Conservation (phyloP, 2,329 filamentous ascomycete genomes). For the Stachybotrys echinatus region DNA sequence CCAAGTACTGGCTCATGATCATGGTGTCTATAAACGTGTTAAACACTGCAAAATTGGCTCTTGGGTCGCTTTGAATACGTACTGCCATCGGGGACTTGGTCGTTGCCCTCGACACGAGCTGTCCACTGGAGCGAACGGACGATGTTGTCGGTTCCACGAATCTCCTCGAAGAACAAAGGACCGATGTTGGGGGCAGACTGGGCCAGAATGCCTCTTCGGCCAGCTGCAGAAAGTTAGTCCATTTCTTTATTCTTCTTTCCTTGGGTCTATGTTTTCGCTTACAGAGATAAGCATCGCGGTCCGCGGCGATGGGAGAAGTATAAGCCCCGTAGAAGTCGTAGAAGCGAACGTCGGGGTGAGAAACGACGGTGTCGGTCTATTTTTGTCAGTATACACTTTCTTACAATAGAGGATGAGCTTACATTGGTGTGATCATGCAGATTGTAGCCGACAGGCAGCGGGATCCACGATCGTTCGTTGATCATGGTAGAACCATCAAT, state of each 20-base stretch:
- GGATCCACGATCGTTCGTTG: slow-evolving; percentile 45
- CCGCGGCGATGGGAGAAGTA: slow-evolving; percentile 36
- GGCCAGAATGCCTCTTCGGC: slow-evolving; percentile 54
- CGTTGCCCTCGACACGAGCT: slow-evolving; percentile 55
- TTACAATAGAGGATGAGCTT: slow-evolving; percentile 5
- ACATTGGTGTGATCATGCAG: slow-evolving; percentile 51
- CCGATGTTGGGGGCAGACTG: slow-evolving; percentile 63
- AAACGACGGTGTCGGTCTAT: slow-evolving; percentile 40
- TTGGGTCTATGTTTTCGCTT: too few relatives aligned
- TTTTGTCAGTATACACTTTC: slow-evolving; percentile 10
- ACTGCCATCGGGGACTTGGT: slow-evolving; percentile 22
- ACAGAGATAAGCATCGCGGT: slow-evolving; percentile 39
- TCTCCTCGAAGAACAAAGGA: slow-evolving; percentile 49
- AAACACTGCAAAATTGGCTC: too few relatives aligned
- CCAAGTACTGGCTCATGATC: slow-evolving; percentile 57
- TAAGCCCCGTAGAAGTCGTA: slow-evolving; percentile 65
- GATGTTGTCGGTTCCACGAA: slow-evolving; percentile 52
- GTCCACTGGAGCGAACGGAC: slow-evolving; percentile 62
- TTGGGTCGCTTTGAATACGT: slow-evolving; percentile 14
- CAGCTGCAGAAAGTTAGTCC: slow-evolving; percentile 19
- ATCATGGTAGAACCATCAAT: slow-evolving; percentile 48
- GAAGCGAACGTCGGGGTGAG: slow-evolving; percentile 41
- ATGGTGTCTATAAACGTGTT: slow-evolving; percentile 45
- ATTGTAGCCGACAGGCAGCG: slow-evolving; percentile 54
- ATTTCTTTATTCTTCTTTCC: too few relatives aligned